phyloP scores from a whole-genome alignment of 1,139 yeast species.

The Yamadazyma trypodendri region DNA sequence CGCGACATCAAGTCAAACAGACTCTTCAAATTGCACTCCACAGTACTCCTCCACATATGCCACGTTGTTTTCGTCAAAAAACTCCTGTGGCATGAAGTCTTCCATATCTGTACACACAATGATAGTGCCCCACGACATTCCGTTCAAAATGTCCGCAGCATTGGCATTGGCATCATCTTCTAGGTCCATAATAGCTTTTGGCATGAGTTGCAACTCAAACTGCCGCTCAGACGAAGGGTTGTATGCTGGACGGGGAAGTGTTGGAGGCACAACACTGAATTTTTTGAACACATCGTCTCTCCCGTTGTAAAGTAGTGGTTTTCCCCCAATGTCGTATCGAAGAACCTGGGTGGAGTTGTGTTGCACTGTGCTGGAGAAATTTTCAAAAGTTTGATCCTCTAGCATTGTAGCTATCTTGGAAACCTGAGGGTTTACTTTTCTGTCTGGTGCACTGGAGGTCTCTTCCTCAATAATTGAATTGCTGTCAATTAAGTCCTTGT shows the following conservation, averaged over 20 bases:
- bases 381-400: constrained; percentile 77
- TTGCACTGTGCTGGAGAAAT: constrained; percentile 69
- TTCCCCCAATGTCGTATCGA: constrained; percentile 75
- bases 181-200: constrained; percentile 80
- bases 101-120: constrained; percentile 77
- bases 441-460: constrained; percentile 11
- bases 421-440: constrained; percentile 32
- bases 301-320: constrained; percentile 71
- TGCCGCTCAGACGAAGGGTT: constrained; percentile 64
- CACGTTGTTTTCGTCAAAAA: constrained; percentile 61
- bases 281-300: constrained; percentile 53
- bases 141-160: constrained; percentile 52
- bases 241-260: constrained; percentile 52
- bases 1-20: constrained; percentile 21
- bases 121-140: constrained; percentile 98
- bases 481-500: constrained; percentile 48
- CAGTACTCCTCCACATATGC: constrained; percentile 90
- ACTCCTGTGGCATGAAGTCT: constrained; percentile 58
- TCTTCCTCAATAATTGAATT: constrained; percentile 31
- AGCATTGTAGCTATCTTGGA: constrained; percentile 51
- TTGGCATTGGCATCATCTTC: constrained; percentile 43
- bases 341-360: constrained; percentile 86
- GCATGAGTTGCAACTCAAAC: constrained; percentile 92
- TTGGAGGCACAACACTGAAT: constrained; percentile 27
- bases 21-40: constrained; percentile 94